A percentile compares a stretch with the other conserved stretches of the same genome.
Conservation (phyloP, 257 asterid genomes). For the Nemophila menziesii region DNA sequence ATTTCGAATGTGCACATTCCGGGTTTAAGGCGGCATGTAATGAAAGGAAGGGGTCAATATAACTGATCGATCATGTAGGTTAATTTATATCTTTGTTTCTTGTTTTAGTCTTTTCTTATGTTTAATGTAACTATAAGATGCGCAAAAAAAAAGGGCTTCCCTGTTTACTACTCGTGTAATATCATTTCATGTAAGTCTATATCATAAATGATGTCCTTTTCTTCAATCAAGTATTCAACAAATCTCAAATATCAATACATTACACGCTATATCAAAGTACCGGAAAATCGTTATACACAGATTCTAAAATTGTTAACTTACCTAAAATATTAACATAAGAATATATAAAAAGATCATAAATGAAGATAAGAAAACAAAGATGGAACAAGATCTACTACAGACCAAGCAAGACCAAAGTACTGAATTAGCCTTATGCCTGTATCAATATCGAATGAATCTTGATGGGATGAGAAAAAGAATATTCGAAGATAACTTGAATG, state of each 20-base stretch:
- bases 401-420: constrained; percentile 94
- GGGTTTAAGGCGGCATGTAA: constrained; percentile 84
- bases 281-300: constrained; percentile 3
- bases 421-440: constrained; percentile 93
- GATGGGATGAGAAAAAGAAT: constrained; percentile 36
- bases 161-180: constrained; percentile 7
- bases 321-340: constrained; percentile 8
- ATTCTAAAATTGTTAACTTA: not conserved
- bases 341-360: constrained; percentile 33
- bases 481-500: constrained; percentile 62
- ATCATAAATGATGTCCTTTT: not conserved
- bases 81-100: constrained; percentile 9
- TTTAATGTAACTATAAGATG: not conserved
- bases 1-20: constrained; percentile 81
- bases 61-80: constrained; percentile 15
- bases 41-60: constrained; percentile 57
- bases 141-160: not conserved
- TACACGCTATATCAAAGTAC: not conserved
- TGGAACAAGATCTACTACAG: constrained; percentile 93
- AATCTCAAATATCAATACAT: not conserved
- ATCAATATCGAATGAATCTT: constrained; percentile 66
- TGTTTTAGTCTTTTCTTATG: constrained; percentile 1
- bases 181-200: not conserved
- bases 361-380: constrained; percentile 48
- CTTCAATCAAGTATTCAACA: not conserved